phyloP scores from a whole-genome alignment of 768 basidiomycete species.

The Gautieria morchelliformis region DNA sequence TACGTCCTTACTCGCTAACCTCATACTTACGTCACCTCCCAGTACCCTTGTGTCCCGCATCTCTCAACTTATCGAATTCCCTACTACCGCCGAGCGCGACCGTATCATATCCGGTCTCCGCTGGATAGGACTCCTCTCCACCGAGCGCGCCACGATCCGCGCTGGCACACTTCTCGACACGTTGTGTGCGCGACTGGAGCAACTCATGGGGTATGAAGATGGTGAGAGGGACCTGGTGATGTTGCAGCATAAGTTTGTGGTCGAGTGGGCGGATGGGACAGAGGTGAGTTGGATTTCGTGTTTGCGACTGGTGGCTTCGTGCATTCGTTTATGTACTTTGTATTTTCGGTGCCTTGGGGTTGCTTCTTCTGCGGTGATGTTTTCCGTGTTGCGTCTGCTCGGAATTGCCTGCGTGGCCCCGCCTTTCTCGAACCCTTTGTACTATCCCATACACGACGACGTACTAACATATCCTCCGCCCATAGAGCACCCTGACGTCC shows the following conservation, averaged over 20 bases:
- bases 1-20: neutral
- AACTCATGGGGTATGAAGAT: constrained; percentile 80
- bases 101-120: constrained; percentile 84
- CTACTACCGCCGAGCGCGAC: constrained; percentile 53
- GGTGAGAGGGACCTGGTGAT: constrained; percentile 95
- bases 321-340: neutral
- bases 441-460: no score
- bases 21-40: neutral
- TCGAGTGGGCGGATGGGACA: constrained; percentile 79
- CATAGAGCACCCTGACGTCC: constrained; percentile 76
- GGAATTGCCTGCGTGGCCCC: no score
- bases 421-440: no score
- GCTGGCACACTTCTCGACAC: constrained; percentile 83
- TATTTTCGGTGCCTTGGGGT: neutral
- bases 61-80: constrained; percentile 63
- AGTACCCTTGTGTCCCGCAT: constrained; percentile 70
- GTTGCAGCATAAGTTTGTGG: constrained; percentile 96
- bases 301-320: neutral
- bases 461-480: no score
- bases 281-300: constrained; percentile 31
- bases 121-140: constrained; percentile 90
- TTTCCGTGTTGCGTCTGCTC: no score
- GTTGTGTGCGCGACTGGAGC: constrained; percentile 83
- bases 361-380: no score
- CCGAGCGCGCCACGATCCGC: constrained; percentile 28